Evolutionary conservation across 306 rosid genomes (phyloP).

Genomic region (Casuarina equisetifolia): DNA sequence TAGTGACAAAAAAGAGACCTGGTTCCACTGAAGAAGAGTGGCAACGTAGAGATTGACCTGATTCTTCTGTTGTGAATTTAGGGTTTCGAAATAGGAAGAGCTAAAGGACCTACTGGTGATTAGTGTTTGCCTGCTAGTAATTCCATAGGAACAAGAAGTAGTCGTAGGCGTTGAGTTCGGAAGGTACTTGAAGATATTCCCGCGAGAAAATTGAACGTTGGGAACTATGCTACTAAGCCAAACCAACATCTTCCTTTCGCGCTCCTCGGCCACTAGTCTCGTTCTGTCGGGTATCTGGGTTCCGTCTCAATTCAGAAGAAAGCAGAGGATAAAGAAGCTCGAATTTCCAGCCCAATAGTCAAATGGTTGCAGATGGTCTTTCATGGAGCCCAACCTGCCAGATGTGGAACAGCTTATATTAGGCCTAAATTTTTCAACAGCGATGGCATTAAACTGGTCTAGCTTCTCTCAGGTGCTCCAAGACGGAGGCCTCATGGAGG

Average conservation of each 20-base stretch:
- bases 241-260: conserved; percentile 41
- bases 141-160: conserved; percentile 29
- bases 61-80: conserved; percentile 59
- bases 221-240: conserved; percentile 14
- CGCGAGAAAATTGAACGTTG: conserved; percentile 36
- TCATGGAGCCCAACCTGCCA: not conserved
- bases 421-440: not conserved
- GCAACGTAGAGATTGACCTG: conserved; percentile 76
- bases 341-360: not conserved
- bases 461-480: too few relatives aligned
- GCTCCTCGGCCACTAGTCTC: not conserved
- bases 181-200: conserved; percentile 83
- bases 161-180: conserved; percentile 27
- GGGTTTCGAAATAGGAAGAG: conserved; percentile 44
- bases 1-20: conserved; percentile 33
- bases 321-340: not conserved
- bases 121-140: conserved; percentile 30
- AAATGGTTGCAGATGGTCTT: not conserved
- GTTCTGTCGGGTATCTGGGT: not conserved
- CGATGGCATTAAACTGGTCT: not conserved
- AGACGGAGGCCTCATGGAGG: too few relatives aligned
- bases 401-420: not conserved
- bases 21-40: conserved; percentile 91
- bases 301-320: not conserved
- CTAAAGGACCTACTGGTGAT: conserved; percentile 16